These are phyloP conservation scores for Nepenthes mirabilis DNA, from an alignment of 148 eudicot species.

Conservation along the genomic window DNA sequence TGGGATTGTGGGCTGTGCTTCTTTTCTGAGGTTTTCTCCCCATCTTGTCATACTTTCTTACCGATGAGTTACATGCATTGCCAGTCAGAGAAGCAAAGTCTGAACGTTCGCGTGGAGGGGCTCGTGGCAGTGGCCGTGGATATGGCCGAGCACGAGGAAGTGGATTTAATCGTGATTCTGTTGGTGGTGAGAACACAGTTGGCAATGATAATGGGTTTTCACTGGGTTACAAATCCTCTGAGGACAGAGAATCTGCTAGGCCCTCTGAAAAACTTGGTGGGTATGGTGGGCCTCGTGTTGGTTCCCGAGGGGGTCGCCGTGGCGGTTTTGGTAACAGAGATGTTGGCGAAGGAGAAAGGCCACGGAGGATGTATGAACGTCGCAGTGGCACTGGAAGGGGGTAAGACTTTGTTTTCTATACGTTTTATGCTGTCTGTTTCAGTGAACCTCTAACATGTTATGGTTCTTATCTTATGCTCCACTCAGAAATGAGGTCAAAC, in stretches of 20 bases:
- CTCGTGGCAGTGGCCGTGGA: slow-evolving; percentile 43
- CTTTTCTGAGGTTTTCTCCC: background rate
- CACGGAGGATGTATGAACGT: slow-evolving; percentile 64
- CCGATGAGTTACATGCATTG: background rate
- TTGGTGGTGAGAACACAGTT: slow-evolving; percentile 22
- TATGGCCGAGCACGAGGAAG: slow-evolving; percentile 45
- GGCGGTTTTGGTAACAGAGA: slow-evolving; percentile 66
- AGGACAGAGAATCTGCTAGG: slow-evolving; percentile 39
- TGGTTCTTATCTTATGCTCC: background rate
- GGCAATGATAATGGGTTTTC: slow-evolving; percentile 29
- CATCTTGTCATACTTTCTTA: background rate
- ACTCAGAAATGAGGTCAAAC: slow-evolving; percentile 49
- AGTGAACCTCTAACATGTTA: background rate
- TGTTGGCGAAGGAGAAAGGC: slow-evolving; percentile 49
- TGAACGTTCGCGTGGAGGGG: slow-evolving; percentile 46
- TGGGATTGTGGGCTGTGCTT: background rate
- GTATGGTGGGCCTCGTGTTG: slow-evolving; percentile 39
- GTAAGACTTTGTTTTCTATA: slow-evolving; percentile 19
- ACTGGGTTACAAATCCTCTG: slow-evolving; percentile 28
- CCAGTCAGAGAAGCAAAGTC: slow-evolving; percentile 51
- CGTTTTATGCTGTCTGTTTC: background rate
- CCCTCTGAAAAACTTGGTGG: slow-evolving; percentile 20
- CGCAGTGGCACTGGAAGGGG: slow-evolving; percentile 84
- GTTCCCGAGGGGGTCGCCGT: slow-evolving; percentile 61
- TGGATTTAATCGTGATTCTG: slow-evolving; percentile 31